Evolutionary conservation across 306 rosid species (phyloP), one percentile per base, ranked within the genome.

Genomic region (Fragaria iinumae): DNA sequence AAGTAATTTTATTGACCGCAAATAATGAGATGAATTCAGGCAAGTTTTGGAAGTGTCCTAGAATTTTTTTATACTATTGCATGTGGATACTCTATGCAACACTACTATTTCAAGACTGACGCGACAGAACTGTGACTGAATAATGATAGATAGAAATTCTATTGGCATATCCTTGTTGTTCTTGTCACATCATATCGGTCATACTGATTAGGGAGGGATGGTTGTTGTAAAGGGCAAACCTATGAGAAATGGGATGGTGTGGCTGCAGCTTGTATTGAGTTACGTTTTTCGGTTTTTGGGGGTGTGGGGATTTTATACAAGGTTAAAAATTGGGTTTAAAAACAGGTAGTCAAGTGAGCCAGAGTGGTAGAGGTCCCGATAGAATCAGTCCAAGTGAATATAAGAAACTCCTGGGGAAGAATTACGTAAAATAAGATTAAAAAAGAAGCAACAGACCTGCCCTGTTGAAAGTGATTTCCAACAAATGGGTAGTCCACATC

Each of bases 391-490:
- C 62, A 55, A 55, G 27, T 55, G 62, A 55, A 11, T 45, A 12
- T 27, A 27, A 23, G 55, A 34, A 13, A 74, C 27, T 63, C 32
- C 16, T 5, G 2, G 4, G 17, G 77, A 34, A 41, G 29, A 73
- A 23, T 29, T 43, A 45, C 34, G 60, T 16, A 25, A 43, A 6
- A 34, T 2, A 52, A 2, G 16, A 55, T n/a, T n/a, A 45, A 71
- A 13, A 8, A 36, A 17, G 13, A 65, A 32, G 83, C 69, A 83
- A 88, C 93, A 83, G 63, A 95, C 99, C 97, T 95, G 88, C 87
- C 97, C 86, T 92, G 97, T 87, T 95, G 99, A 81, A 85, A 95
- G 82, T 95, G 99, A 83, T 95, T 92, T 76, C 97, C 97, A 78
- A 87, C 68, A 81, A 65, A 87, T 17, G 97, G 99, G 84, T 92